Base-by-base conservation (phyloP, 1,284 basidiomycete genomes). In the Naganishia sp. region DNA sequence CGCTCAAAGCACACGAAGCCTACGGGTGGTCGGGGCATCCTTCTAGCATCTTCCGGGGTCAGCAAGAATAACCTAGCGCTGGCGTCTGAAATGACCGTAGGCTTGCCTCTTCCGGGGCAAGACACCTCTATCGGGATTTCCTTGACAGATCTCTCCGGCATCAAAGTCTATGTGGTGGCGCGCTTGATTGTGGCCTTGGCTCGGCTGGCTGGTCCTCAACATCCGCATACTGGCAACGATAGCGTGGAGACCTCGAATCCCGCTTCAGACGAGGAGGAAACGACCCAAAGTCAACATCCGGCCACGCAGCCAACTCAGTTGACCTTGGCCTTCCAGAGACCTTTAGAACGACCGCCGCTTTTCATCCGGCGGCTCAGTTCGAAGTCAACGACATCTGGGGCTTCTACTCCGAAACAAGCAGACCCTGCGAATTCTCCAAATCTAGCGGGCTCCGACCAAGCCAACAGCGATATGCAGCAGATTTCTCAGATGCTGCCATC, bases 171-270 rank as follows among this genome's bases (percentile, higher is more conserved):
- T 9, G 61, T 70, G 50, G 73, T 77, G 3, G 73, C 75, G 6
- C 45, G 64, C 65, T 87, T 87, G 31, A 83, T 92, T 55, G 81
- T 89, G 48, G 83, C 86, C 11, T 80, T 92, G 33, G 83, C 88
- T 61, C 82, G 84, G 72, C 82, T 85, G 66, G 84, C 84, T 64
- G 88, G 75, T 3, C 70, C 66, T 5, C 75, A 72, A 56, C 60
- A 71, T 52, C 74, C 69, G 73, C 77, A 71, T 56, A 63, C 68
- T 36, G 57, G 23, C 4, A 21, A 28, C 5, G 57, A 68, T 44
- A 23, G 23, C 36, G 39, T 53, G 9, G 59, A 61, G 15, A 33
- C 55, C n/a, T 50, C 56, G 39, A 63, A 31, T 43, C 65, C 52
- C 5, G 49, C 63, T 25, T 65, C 56, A 16, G 55, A 55, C 54